A percentile compares a stretch with the other conserved stretches of the same genome.
Evolutionary conservation across 192 early-diverging fungal species (phyloP).

Genomic region (Pecoramyces ruminantium): DNA sequence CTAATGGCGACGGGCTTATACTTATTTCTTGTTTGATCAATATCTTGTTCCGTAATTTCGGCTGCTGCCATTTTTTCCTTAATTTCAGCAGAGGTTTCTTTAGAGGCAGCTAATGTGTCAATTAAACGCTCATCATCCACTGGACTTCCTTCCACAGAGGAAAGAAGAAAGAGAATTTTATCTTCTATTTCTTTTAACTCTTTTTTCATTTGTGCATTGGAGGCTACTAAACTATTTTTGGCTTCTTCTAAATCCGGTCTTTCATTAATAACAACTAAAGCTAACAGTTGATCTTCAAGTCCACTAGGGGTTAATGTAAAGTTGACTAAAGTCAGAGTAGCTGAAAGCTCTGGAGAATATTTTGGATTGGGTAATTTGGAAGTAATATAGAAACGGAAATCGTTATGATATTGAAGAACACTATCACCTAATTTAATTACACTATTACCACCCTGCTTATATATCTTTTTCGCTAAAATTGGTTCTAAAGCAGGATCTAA

Average conservation of each 20-base stretch:
- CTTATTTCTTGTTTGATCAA: constrained; percentile 40
- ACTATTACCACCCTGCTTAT: constrained; percentile 35
- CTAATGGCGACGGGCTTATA: constrained; percentile 35
- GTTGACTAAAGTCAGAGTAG: constrained; percentile 39
- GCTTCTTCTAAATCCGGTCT: constrained; percentile 43
- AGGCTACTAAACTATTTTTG: constrained; percentile 34
- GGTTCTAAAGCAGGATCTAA: constrained; percentile 43
- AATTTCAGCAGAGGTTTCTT: constrained; percentile 46
- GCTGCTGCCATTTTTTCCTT: constrained; percentile 31
- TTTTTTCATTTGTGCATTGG: constrained; percentile 44
- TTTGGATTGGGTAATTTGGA: constrained; percentile 41
- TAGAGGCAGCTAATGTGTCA: constrained; percentile 37
- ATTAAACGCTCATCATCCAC: constrained; percentile 44
- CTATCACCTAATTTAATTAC: constrained; percentile 44
- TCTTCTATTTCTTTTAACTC: constrained; percentile 48
- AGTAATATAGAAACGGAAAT: constrained; percentile 42
- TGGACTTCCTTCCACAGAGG: constrained; percentile 40
- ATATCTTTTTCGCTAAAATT: constrained; percentile 32
- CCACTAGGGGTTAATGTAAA: constrained; percentile 41
- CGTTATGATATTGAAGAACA: constrained; percentile 43
- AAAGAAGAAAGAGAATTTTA: constrained; percentile 39
- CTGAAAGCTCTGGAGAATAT: constrained; percentile 36
- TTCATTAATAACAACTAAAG: constrained; percentile 40
- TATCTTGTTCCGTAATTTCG: constrained; percentile 41
- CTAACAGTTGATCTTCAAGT: constrained; percentile 37